phyloP scores from a whole-genome alignment of 805 yeast genomes.

The Candida broadrunensis region DNA sequence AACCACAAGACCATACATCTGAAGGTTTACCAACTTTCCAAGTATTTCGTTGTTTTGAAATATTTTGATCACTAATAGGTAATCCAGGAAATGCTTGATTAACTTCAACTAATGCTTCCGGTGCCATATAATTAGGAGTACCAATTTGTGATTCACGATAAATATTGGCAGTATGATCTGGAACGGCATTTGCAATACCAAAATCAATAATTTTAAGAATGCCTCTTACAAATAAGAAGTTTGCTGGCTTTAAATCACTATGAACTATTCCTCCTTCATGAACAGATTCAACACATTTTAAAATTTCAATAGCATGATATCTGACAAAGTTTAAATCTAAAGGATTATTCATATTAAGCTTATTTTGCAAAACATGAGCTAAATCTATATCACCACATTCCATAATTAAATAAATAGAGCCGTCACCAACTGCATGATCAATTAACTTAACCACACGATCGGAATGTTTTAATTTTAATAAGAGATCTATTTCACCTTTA shows the following conservation, averaged over 20 bases:
- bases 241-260: slow-evolving; percentile 71
- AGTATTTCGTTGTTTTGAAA: slow-evolving; percentile 22
- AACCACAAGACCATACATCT: slow-evolving; percentile 98
- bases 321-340: slow-evolving; percentile 75
- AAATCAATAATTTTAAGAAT: slow-evolving; percentile 86
- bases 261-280: slow-evolving; percentile 84
- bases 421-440: slow-evolving; percentile 67
- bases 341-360: slow-evolving; percentile 38
- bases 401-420: slow-evolving; percentile 73
- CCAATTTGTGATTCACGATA: slow-evolving; percentile 91
- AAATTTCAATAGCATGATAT: slow-evolving; percentile 73
- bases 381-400: slow-evolving; percentile 93
- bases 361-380: slow-evolving; percentile 69
- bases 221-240: slow-evolving; percentile 79
- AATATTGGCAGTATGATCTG: slow-evolving; percentile 86
- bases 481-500: slow-evolving; percentile 84
- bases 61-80: neutral
- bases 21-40: slow-evolving; percentile 92
- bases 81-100: slow-evolving; percentile 28
- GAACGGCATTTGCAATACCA: slow-evolving; percentile 93
- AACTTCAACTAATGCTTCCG: slow-evolving; percentile 80
- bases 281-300: slow-evolving; percentile 83
- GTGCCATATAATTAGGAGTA: slow-evolving; percentile 97
- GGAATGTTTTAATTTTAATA: slow-evolving; percentile 54
- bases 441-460: slow-evolving; percentile 75